phyloP scores from a whole-genome alignment of 768 basidiomycete genomes.

The Rickenella mellea region DNA sequence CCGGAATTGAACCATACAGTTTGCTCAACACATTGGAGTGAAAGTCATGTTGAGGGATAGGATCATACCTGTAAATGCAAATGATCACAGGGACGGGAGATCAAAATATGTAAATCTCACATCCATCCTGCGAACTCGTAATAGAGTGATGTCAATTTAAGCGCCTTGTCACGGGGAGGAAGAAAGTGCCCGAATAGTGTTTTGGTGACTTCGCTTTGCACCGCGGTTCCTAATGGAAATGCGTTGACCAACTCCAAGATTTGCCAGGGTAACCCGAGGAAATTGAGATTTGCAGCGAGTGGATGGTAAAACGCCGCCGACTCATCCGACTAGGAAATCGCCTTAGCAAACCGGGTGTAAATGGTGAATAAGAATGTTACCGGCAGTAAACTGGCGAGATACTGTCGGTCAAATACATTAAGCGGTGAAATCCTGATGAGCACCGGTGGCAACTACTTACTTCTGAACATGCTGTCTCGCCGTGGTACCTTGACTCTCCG shows the following conservation, averaged over 20 bases:
- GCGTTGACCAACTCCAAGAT: conserved; percentile 35
- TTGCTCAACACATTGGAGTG: conserved; percentile 29
- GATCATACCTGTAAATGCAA: conserved; percentile 31
- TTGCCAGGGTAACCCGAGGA: conserved; percentile 30
- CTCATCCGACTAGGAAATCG: no score
- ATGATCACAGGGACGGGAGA: no score
- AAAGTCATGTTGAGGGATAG: conserved; percentile 34
- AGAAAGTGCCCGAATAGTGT: conserved; percentile 29
- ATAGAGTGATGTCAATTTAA: conserved; percentile 31
- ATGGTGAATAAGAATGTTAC: neutral
- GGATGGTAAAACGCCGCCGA: no score
- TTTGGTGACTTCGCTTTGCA: conserved; percentile 27
- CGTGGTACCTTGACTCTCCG: conserved; percentile 41
- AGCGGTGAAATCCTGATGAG: neutral
- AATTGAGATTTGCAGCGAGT: conserved; percentile 12
- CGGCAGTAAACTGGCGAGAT: conserved; percentile 13
- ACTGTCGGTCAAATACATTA: conserved; percentile 25
- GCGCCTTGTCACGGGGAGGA: conserved; percentile 28
- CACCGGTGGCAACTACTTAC: conserved; percentile 19
- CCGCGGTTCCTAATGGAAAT: conserved; percentile 37
- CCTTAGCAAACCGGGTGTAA: no score
- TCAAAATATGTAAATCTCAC: conserved; percentile 22
- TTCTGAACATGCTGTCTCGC: conserved; percentile 40
- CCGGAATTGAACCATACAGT: no score
- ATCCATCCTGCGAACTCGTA: conserved; percentile 38